These are phyloP conservation scores for Picea mariana DNA, from an alignment of 83 land plant species.

Conservation along the genomic window DNA sequence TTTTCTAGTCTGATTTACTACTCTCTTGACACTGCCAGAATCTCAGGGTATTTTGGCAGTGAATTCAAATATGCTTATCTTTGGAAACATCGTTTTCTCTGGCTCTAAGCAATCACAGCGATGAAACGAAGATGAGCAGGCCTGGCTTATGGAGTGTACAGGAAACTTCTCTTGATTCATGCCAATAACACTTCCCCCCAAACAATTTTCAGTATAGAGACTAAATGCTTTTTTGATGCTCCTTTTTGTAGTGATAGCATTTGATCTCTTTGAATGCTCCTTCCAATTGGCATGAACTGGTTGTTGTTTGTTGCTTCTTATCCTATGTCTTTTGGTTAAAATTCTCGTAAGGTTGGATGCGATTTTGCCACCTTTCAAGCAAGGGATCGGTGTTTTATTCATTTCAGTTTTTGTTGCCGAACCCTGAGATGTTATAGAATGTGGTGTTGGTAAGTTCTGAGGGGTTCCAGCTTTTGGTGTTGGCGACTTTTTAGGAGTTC, in stretches of 20 bases:
- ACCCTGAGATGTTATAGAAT: neutral
- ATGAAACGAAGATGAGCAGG: neutral
- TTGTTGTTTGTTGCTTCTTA: neutral
- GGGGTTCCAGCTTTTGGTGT: neutral
- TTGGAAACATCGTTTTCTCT: neutral
- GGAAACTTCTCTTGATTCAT: neutral
- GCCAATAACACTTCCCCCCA: neutral
- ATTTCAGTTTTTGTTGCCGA: neutral
- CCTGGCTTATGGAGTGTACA: neutral
- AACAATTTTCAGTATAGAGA: neutral
- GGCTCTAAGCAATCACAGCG: neutral
- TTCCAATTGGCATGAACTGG: neutral
- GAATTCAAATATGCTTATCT: neutral
- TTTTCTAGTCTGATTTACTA: neutral
- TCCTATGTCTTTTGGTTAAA: neutral
- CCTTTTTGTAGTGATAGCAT: neutral
- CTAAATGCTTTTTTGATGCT: neutral
- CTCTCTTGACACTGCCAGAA: slow-evolving; percentile 2
- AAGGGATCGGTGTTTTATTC: neutral
- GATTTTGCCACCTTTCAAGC: neutral
- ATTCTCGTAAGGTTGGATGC: neutral
- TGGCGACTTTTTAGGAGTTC: neutral
- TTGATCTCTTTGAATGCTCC: neutral
- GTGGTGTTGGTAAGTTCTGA: neutral
- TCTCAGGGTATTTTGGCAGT: neutral